These are phyloP conservation scores for Rhodomyrtus tomentosa DNA, from an alignment of 345 rosid species.

Conservation along the genomic window DNA sequence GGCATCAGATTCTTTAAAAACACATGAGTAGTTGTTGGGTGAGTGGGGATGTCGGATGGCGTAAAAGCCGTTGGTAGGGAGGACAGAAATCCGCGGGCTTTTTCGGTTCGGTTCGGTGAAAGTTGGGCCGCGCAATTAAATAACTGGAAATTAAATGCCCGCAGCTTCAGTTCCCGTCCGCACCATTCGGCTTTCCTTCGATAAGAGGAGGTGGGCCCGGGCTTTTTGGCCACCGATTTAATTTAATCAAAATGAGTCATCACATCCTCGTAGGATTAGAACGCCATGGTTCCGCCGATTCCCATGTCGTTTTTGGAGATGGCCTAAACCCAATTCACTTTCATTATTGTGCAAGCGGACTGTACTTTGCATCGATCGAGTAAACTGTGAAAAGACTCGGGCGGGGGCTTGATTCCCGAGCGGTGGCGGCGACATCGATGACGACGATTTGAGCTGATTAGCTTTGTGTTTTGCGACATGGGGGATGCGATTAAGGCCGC, in stretches of 20 bases:
- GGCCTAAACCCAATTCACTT: not conserved
- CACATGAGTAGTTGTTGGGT: not conserved
- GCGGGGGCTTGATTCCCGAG: not conserved
- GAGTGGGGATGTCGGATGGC: not conserved
- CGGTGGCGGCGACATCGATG: not conserved
- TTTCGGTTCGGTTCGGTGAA: not conserved
- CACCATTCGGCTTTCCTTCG: not conserved
- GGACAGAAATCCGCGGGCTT: not conserved
- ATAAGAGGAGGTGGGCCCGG: not conserved
- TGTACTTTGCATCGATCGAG: not conserved
- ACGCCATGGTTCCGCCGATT: not conserved
- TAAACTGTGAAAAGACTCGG: not conserved
- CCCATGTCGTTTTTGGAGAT: not conserved
- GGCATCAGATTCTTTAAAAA: too few relatives aligned
- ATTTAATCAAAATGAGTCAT: too few relatives aligned
- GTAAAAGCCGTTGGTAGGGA: not conserved
- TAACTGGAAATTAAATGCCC: not conserved
- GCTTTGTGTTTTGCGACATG: fast-evolving
- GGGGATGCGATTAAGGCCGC: not conserved
- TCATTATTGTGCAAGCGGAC: not conserved
- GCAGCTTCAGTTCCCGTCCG: not conserved
- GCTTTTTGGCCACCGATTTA: too few relatives aligned
- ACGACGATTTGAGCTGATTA: fast-evolving
- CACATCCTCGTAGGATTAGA: not conserved
- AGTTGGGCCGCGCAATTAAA: not conserved